Evolutionary conservation across 108 stramenopile genomes (phyloP).

Genomic region (Nitzschia palea): DNA sequence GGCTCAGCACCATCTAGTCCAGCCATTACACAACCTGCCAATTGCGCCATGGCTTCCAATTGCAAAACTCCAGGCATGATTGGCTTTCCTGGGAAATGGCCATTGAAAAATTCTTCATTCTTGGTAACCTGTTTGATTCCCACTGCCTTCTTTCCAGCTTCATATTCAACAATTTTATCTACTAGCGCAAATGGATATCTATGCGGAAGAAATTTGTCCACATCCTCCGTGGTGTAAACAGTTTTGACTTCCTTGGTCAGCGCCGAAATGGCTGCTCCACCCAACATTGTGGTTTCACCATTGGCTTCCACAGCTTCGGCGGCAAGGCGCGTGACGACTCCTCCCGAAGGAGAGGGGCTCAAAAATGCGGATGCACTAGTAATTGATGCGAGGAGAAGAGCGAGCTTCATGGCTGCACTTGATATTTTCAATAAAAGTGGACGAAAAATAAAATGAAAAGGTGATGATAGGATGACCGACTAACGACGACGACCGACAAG

Average conservation of each 20-base stretch:
- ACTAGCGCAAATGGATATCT: constrained; percentile 91
- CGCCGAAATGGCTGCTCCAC: constrained; percentile 67
- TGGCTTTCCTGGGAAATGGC: constrained; percentile 96
- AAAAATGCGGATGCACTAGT: constrained; percentile 54
- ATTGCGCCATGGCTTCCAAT: constrained; percentile 97
- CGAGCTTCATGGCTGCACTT: constrained; percentile 53
- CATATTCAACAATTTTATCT: constrained; percentile 93
- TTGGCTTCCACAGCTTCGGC: constrained; percentile 20
- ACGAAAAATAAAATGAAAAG: not conserved
- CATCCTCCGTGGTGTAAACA: constrained; percentile 85
- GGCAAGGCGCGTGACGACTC: not conserved
- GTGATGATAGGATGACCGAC: too few relatives aligned
- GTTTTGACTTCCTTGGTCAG: constrained; percentile 69
- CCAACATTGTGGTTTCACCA: constrained; percentile 16
- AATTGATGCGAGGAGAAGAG: constrained; percentile 39
- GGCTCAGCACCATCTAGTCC: constrained; percentile 83
- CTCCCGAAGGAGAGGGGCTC: constrained; percentile 20
- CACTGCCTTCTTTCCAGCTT: constrained; percentile 90
- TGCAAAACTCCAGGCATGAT: constrained; percentile 98
- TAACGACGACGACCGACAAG: too few relatives aligned
- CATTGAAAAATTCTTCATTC: constrained; percentile 98
- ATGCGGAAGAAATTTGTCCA: constrained; percentile 92
- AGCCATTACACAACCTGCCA: constrained; percentile 92
- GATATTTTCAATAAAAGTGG: not conserved
- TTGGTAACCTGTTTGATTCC: constrained; percentile 95